Base-by-base conservation (phyloP, 1,284 basidiomycete species). In the Ceratobasidium sp. region DNA sequence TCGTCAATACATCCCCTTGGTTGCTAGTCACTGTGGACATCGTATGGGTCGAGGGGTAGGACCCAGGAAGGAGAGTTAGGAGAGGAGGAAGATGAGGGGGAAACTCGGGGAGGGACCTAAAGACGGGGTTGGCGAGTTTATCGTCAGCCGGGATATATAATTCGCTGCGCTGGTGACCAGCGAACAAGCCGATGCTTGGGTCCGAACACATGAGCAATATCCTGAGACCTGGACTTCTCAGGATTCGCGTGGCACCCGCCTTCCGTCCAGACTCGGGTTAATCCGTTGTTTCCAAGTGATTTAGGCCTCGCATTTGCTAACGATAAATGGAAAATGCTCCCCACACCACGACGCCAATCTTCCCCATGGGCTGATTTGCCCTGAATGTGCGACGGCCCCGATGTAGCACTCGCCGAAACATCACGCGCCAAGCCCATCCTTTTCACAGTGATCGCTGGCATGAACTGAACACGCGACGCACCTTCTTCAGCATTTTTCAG, bases 161-260 rank as follows among this genome's bases (percentile, higher is more conserved):
- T 62, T 48, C 18, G 8, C 21, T 39, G n/a, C n/a, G 46, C 9
- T 41, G 39, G 58, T 60, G 21, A 60, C 58, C 58, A 60, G 23
- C 61, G 60, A 62, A 62, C 26, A 21, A 28, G 16, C 59, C 59
- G 21, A 32, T 61, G 28, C 59, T n/a, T 45, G 59, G 30, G 39
- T 46, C 9, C 59, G 21, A 61, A 32, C 43, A 32, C 43, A 45
- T 61, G 59, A 61, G 59, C 28, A 8, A 55, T 50, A 52, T 64
- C 61, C 30, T 34, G 60, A 64, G 28, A 21, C 61, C 46, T 52
- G 61, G 21, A 23, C 61, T 64, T 64, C 61, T 52, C 23, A 21
- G 45, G 36, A 45, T 62, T 62, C 45, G 60, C 60, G 45, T 62
- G 30, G 61, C 61, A 64, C 61, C 28, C 61, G 21, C 36, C 30